These are phyloP conservation scores for Penicillium sclerotigenum DNA, from an alignment of 2,329 filamentous ascomycete species.

Conservation along the genomic window DNA sequence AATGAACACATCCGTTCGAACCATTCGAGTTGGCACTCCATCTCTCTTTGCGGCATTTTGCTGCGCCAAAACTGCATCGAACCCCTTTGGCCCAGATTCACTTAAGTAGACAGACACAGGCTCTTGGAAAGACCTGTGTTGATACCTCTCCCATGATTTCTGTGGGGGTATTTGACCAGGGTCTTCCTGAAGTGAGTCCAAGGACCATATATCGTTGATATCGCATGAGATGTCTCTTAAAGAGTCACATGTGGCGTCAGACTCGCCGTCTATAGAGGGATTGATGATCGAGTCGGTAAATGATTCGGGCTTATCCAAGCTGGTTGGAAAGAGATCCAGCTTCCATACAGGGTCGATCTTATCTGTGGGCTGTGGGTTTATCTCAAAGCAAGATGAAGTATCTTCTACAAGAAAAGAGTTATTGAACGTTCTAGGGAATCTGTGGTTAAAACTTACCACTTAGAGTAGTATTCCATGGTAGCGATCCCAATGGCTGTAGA, in stretches of 20 bases:
- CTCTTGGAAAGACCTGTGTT: conserved; percentile 31
- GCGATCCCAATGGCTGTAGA: conserved; percentile 36
- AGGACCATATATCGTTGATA: conserved; percentile 36
- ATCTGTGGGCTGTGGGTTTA: conserved; percentile 20
- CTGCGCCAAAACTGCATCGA: conserved; percentile 38
- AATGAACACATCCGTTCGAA: conserved; percentile 39
- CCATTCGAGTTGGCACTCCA: conserved; percentile 30
- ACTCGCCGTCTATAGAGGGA: conserved; percentile 18
- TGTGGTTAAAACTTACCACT: conserved; percentile 28
- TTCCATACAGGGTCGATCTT: conserved; percentile 30
- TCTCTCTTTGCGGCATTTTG: conserved; percentile 21
- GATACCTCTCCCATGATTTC: conserved; percentile 44
- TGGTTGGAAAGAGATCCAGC: conserved; percentile 33
- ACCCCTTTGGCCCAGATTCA: conserved; percentile 41
- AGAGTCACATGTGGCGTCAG: conserved; percentile 6
- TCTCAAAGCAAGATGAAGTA: conserved; percentile 21
- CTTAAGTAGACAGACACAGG: conserved; percentile 43
- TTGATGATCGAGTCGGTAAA: conserved; percentile 22
- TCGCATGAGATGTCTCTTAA: conserved; percentile 11
- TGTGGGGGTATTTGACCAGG: conserved; percentile 18
- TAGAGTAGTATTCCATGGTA: conserved; percentile 36
- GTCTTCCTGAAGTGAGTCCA: conserved; percentile 24
- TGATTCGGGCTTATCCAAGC: conserved; percentile 21
- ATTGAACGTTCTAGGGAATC: neutral
- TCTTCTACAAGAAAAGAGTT: conserved; percentile 11